phyloP scores from a whole-genome alignment of 2,329 filamentous ascomycete genomes.

The Alternaria arbusti region DNA sequence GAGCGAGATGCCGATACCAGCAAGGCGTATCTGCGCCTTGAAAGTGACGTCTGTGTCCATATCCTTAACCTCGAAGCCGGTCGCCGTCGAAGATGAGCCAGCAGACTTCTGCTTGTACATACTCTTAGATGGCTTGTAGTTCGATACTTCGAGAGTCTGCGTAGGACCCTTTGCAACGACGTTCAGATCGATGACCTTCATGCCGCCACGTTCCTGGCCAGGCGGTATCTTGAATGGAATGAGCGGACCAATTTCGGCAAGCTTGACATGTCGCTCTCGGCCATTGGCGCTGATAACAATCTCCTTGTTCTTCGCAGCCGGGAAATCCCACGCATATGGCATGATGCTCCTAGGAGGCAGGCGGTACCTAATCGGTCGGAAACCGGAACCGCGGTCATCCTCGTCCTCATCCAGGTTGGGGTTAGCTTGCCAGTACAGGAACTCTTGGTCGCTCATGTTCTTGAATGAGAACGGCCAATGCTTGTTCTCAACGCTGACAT shows the following conservation, averaged over 20 bases:
- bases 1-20: conserved; percentile 89
- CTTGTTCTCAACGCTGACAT: conserved; percentile 87
- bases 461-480: conserved; percentile 99
- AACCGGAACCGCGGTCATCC: conserved; percentile 79
- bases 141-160: conserved; percentile 90
- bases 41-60: conserved; percentile 88
- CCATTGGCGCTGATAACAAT: conserved; percentile 80
- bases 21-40: conserved; percentile 84
- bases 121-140: conserved; percentile 91
- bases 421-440: conserved; percentile 94
- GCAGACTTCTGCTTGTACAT: conserved; percentile 75
- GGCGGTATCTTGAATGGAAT: conserved; percentile 89
- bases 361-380: conserved; percentile 90
- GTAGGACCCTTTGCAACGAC: conserved; percentile 95
- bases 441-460: conserved; percentile 96
- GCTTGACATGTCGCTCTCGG: conserved; percentile 88
- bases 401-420: conserved; percentile 93
- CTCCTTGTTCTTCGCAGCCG: conserved; percentile 94
- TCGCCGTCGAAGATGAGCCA: conserved; percentile 64
- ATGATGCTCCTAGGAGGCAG: conserved; percentile 95
- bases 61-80: conserved; percentile 92
- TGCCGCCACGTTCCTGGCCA: conserved; percentile 65
- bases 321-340: conserved; percentile 99
- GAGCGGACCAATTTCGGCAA: conserved; percentile 95
- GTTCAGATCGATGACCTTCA: conserved; percentile 95